phyloP scores from a whole-genome alignment of 768 basidiomycete genomes.

The Tulasnella sp. region DNA sequence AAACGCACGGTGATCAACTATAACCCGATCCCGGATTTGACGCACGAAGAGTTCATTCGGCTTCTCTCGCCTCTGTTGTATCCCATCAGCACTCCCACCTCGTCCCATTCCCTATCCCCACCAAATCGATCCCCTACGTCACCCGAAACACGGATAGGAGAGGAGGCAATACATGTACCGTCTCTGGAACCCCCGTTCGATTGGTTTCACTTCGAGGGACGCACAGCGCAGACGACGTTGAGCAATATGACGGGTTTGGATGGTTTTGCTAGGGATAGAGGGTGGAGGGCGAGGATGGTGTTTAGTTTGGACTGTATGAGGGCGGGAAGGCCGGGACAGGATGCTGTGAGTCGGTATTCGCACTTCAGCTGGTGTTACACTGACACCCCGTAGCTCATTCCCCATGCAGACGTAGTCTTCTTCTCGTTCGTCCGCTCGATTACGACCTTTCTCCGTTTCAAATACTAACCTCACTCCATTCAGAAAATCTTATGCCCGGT shows the following conservation, averaged over 20 bases:
- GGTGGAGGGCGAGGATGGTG: slow-evolving; percentile 72
- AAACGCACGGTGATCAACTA: slow-evolving; percentile 68
- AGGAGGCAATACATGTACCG: neutral
- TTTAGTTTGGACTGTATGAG: slow-evolving; percentile 71
- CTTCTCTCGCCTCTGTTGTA: slow-evolving; percentile 61
- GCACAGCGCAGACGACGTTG: slow-evolving; percentile 65
- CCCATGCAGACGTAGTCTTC: slow-evolving; percentile 73
- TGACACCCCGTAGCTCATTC: slow-evolving; percentile 45
- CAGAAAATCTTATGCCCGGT: slow-evolving; percentile 49
- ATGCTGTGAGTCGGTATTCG: slow-evolving; percentile 42
- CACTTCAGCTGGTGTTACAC: neutral
- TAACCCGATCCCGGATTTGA: slow-evolving; percentile 75
- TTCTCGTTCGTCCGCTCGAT: slow-evolving; percentile 28
- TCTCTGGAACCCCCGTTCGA: slow-evolving; percentile 47
- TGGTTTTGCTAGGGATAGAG: slow-evolving; percentile 67
- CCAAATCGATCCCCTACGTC: too few species aligned
- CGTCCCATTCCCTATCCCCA: too few species aligned
- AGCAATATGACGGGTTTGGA: slow-evolving; percentile 69
- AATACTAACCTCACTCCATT: neutral
- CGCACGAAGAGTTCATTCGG: slow-evolving; percentile 75
- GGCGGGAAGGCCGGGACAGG: slow-evolving; percentile 60
- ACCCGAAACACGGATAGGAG: neutral
- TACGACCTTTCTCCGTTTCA: neutral
- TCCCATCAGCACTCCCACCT: slow-evolving; percentile 24
- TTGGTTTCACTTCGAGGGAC: slow-evolving; percentile 77